phyloP scores from a whole-genome alignment of 2,329 filamentous ascomycete genomes.

The Penicillium hesseltinei region DNA sequence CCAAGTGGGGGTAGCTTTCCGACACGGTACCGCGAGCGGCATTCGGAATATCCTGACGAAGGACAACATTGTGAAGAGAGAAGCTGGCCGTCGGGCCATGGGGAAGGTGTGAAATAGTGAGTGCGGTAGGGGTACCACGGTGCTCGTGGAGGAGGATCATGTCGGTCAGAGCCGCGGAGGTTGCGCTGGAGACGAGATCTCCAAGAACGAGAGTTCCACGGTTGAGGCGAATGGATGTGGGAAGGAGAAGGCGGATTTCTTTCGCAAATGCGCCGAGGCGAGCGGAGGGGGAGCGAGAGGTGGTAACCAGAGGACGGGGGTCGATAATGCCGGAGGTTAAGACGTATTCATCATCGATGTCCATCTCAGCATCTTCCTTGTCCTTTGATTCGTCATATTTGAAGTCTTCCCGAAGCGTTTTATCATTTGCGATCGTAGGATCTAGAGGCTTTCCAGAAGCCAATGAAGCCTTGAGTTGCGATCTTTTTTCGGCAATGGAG shows the following conservation, averaged over 20 bases:
- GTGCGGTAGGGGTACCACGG: conserved; percentile 82
- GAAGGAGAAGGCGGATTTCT: conserved; percentile 79
- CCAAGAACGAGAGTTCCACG: conserved; percentile 85
- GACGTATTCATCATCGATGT: conserved; percentile 88
- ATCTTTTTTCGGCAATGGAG: conserved; percentile 86
- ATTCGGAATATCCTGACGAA: conserved; percentile 90
- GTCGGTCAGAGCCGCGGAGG: conserved; percentile 77
- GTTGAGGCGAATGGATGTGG: conserved; percentile 84
- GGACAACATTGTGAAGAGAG: conserved; percentile 85
- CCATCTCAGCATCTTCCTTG: conserved; percentile 73
- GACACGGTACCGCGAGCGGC: conserved; percentile 81
- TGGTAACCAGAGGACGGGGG: conserved; percentile 84
- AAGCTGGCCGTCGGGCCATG: conserved; percentile 87
- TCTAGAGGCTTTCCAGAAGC: conserved; percentile 86
- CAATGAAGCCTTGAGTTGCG: conserved; percentile 79
- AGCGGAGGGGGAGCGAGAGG: conserved; percentile 81
- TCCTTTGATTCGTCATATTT: conserved; percentile 80
- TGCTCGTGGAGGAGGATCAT: conserved; percentile 89
- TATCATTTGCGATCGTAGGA: conserved; percentile 80
- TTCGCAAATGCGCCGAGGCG: conserved; percentile 88
- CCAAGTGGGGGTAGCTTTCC: conserved; percentile 89
- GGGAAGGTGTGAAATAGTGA: conserved; percentile 83
- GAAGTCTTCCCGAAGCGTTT: conserved; percentile 77
- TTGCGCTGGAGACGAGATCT: conserved; percentile 78
- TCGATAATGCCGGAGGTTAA: conserved; percentile 89